Evolutionary conservation across 1,139 yeast genomes (phyloP).

Genomic region (Arxiozyma slooffiae): DNA sequence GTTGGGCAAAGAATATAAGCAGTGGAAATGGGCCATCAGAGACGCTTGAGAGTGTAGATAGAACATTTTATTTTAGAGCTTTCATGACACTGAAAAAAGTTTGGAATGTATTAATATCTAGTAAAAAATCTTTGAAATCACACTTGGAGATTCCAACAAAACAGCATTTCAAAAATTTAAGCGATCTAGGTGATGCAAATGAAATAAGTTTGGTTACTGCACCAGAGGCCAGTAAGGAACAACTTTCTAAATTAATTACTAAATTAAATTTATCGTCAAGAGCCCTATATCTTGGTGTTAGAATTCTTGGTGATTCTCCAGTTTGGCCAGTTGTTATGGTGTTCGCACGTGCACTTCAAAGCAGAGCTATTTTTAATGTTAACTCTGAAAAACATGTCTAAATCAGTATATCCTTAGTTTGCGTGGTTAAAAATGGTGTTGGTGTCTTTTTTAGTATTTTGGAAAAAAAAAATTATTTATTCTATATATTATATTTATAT

Average conservation of each 20-base stretch:
- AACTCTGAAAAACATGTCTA: constrained; percentile 6
- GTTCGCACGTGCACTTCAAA: constrained; percentile 67
- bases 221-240: constrained; percentile 35
- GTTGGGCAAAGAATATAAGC: constrained; percentile 33
- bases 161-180: constrained; percentile 32
- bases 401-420: neutral
- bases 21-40: constrained; percentile 13
- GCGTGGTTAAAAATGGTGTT: too few relatives aligned
- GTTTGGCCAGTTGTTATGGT: constrained; percentile 75
- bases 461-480: too few relatives aligned
- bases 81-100: constrained; percentile 43
- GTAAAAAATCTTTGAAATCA: constrained; percentile 37
- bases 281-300: constrained; percentile 56
- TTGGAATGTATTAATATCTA: constrained; percentile 43
- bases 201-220: constrained; percentile 36
- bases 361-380: constrained; percentile 43
- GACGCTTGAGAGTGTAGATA: constrained; percentile 24
- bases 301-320: constrained; percentile 73
- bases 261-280: constrained; percentile 47
- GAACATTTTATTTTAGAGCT: constrained; percentile 33
- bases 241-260: constrained; percentile 37
- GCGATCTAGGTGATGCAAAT: constrained; percentile 26
- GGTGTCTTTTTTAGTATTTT: too few relatives aligned
- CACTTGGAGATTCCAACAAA: constrained; percentile 51
- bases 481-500: too few relatives aligned